Evolutionary conservation across 345 rosid species (phyloP), one percentile per base, ranked within the genome.

Genomic region (Streptanthus diversifolius): DNA sequence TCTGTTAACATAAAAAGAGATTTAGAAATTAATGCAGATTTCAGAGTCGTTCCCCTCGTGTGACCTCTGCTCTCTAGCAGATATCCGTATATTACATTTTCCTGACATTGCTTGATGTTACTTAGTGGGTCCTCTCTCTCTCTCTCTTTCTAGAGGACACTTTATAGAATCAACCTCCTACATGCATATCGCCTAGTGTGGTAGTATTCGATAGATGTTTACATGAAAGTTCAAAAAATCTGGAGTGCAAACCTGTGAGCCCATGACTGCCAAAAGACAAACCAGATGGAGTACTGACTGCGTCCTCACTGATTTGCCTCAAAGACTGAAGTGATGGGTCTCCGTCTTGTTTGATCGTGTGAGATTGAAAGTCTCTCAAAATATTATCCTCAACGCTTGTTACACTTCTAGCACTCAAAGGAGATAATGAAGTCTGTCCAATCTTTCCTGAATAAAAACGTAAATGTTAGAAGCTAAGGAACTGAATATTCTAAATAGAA

Each of bases 261-360:
- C 86, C 89, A 66, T 83, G 89, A 66, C 82, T 82, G 57, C 92
- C 97, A 81, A 93, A 86, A 69, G 84, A 87, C 79, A 91, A 83
- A 84, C 89, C 80, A 74, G 75, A 51, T 55, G 74, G 80, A 36
- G 68, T 48, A 76, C 49, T 59, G 44, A 65, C 57, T 49, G 67
- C 67, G 40, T 87, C 91, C 66, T 76, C 90, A 62, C 79, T 83
- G 75, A 52, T 84, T 83, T 68, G 75, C 73, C 80, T 76, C 51
- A 63, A 68, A 72, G 82, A 64, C 78, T 82, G 81, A 53, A 82
- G 73, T n/a, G 81, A 52, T 52, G 85, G 68, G 54, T 73, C 75
- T 66, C 69, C 79, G 78, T 84, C 96, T 22, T 82, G 63, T 77
- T 70, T 79, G 62, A 81, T 79, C 57, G 73, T 56, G 58, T 76